Conservation (phyloP, 306 rosid genomes). For the Astragalus membranaceus region DNA sequence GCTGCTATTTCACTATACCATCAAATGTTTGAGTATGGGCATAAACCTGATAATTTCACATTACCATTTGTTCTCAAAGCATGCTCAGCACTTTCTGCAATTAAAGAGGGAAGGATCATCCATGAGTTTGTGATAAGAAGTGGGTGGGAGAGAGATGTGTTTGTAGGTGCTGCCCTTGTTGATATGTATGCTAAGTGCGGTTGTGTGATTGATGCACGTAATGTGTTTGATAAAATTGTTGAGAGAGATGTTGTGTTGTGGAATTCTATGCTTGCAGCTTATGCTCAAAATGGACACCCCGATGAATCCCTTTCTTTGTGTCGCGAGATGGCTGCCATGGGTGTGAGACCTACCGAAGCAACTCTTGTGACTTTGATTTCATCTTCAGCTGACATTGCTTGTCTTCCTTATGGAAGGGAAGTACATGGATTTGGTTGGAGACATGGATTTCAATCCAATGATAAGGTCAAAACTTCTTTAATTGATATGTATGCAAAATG, state of each 20-base stretch:
- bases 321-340: conserved; percentile 42
- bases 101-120: conserved; percentile 53
- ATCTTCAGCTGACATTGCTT: conserved; percentile 51
- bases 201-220: conserved; percentile 39
- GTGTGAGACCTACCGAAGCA: conserved; percentile 52
- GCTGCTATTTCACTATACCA: conserved; percentile 46
- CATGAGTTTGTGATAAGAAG: conserved; percentile 39
- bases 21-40: conserved; percentile 44
- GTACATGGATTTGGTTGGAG: conserved; percentile 61
- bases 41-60: conserved; percentile 59
- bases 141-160: conserved; percentile 61
- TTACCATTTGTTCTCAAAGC: conserved; percentile 73
- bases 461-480: conserved; percentile 59
- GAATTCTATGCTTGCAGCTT: conserved; percentile 79
- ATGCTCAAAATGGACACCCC: conserved; percentile 56
- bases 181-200: neutral
- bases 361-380: conserved; percentile 55
- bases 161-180: conserved; percentile 32
- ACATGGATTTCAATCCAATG: conserved; percentile 49
- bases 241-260: conserved; percentile 60
- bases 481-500: conserved; percentile 69
- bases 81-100: conserved; percentile 52
- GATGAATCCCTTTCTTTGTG: conserved; percentile 45
- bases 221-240: conserved; percentile 43
- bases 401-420: conserved; percentile 56